Evolutionary conservation across 495 filamentous ascomycete species (phyloP).

Genomic region (Hapsidospora chrysogenum): DNA sequence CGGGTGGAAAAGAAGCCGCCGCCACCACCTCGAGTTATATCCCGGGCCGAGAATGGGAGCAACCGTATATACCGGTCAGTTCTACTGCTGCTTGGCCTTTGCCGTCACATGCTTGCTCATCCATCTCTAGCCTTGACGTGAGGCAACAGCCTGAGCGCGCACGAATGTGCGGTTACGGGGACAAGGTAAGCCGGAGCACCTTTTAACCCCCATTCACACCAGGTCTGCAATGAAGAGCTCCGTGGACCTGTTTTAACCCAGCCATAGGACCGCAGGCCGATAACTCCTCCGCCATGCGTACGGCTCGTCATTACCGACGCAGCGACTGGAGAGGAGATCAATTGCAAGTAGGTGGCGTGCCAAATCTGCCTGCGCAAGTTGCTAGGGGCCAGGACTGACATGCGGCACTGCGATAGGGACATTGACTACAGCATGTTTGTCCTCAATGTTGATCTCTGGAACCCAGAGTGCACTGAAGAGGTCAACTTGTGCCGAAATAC

Average conservation of each 20-base stretch:
- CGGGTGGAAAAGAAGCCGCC: no score
- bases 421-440: constrained; percentile 81
- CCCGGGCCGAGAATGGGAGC: no score
- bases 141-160: constrained; percentile 88
- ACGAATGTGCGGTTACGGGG: constrained; percentile 97
- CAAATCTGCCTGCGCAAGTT: no score
- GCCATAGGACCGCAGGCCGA: constrained; percentile 74
- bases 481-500: constrained; percentile 76
- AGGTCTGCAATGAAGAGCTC: constrained; percentile 2
- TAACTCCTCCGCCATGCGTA: constrained; percentile 90
- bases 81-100: no score
- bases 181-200: constrained; percentile 48
- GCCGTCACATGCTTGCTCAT: not conserved
- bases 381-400: no score
- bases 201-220: not conserved
- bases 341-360: constrained; percentile 63
- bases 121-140: constrained; percentile 47
- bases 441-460: constrained; percentile 86
- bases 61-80: not conserved
- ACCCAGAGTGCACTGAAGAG: constrained; percentile 64
- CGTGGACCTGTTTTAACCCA: no score
- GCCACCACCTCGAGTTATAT: no score
- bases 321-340: constrained; percentile 67
- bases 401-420: no score
- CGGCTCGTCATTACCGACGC: constrained; percentile 67